These are phyloP conservation scores for Lachancea fermentati DNA, from an alignment of 805 yeast species.

Conservation along the genomic window DNA sequence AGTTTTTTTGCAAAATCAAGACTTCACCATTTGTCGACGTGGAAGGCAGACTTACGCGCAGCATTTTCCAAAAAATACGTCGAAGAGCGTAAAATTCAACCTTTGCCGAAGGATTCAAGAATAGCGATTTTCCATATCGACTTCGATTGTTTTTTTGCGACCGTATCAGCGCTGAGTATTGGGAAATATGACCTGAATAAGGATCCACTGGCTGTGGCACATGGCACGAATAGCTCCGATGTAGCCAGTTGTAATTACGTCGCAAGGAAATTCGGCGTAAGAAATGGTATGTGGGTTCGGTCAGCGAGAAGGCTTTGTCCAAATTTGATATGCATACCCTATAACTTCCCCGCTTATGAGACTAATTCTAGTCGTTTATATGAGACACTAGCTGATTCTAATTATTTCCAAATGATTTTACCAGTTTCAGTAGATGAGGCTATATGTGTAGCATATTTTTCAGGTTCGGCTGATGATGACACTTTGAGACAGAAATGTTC, in stretches of 20 bases:
- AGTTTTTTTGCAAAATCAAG: constrained; percentile 77
- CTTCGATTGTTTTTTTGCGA: constrained; percentile 90
- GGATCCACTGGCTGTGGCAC: constrained; percentile 58
- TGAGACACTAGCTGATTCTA: constrained; percentile 37
- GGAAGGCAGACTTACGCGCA: constrained; percentile 72
- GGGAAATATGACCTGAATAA: constrained; percentile 36
- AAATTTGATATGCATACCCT: constrained; percentile 53
- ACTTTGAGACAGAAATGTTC: constrained; percentile 25
- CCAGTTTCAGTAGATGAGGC: constrained; percentile 95
- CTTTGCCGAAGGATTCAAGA: constrained; percentile 5
- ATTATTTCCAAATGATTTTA: constrained; percentile 42
- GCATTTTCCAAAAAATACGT: constrained; percentile 50
- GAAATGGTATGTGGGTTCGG: constrained; percentile 87
- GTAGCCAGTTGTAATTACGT: constrained; percentile 88
- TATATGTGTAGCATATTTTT: constrained; percentile 31
- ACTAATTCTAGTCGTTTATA: constrained; percentile 59
- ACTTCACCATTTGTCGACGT: constrained; percentile 78
- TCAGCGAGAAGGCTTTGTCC: constrained; percentile 65
- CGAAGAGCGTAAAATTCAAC: constrained; percentile 12
- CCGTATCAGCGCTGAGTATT: constrained; percentile 63
- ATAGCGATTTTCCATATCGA: constrained; percentile 68
- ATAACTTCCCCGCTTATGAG: constrained; percentile 73
- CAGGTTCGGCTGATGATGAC: constrained; percentile 18
- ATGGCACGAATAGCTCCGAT: constrained; percentile 53
- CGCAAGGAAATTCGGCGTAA: constrained; percentile 73